phyloP scores from a whole-genome alignment of 257 asterid species.

The Solanum dulcamara region DNA sequence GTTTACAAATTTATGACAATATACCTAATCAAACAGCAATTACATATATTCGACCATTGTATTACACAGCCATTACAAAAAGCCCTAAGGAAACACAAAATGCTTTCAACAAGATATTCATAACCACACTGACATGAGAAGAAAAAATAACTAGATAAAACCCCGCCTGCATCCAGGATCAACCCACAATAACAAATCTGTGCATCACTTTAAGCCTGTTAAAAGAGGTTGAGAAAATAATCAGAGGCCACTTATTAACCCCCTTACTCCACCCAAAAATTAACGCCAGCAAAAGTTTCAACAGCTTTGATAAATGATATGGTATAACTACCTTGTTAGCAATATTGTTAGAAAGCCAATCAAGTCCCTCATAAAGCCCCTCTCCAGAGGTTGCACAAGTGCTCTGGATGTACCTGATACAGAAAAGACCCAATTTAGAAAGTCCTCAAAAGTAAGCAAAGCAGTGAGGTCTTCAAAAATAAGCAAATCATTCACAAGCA shows the following conservation, averaged over 20 bases:
- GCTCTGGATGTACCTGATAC: conserved; percentile 81
- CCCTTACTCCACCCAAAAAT: neutral
- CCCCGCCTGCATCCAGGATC: conserved; percentile 44
- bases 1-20: neutral
- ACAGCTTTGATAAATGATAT: neutral
- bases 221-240: neutral
- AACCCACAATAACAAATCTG: conserved; percentile 20
- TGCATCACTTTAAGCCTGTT: conserved; percentile 44
- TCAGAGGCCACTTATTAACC: neutral
- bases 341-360: conserved; percentile 86
- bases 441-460: neutral
- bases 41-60: conserved; percentile 3
- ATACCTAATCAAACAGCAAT: conserved; percentile 2
- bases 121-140: conserved; percentile 5
- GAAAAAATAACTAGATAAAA: conserved; percentile 26
- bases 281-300: too few species aligned
- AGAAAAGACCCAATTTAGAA: neutral
- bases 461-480: neutral
- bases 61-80: neutral
- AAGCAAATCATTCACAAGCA: neutral
- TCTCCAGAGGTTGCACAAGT: conserved; percentile 92
- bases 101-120: neutral
- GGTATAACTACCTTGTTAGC: conserved; percentile 57
- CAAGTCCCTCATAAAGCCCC: conserved; percentile 85
- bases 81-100: neutral